Conservation (phyloP, 495 filamentous ascomycete genomes). For the Aspergillus olivimuriae region DNA sequence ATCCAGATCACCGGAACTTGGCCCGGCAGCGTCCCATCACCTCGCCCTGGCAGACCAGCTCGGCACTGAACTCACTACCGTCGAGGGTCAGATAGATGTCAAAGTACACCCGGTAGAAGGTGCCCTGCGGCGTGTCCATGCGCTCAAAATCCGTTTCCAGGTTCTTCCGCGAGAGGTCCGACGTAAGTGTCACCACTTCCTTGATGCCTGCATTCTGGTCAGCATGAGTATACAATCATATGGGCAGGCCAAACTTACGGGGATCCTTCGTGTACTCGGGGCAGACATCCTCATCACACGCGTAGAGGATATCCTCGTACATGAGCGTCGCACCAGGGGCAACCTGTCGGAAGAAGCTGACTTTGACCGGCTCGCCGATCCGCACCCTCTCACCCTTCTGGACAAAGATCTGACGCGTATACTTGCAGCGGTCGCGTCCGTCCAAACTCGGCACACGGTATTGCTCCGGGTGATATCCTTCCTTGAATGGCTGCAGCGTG, state of each 20-base stretch:
- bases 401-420: conserved; percentile 96
- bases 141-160: conserved; percentile 98
- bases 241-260: conserved; percentile 56
- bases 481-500: conserved; percentile 96
- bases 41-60: conserved; percentile 96
- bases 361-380: conserved; percentile 98
- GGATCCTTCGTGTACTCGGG: conserved; percentile 99
- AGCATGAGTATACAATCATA: neutral
- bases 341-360: conserved; percentile 97
- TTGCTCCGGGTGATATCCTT: conserved; percentile 95
- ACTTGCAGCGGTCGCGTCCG: conserved; percentile 97
- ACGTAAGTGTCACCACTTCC: conserved; percentile 96
- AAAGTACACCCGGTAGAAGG: conserved; percentile 85
- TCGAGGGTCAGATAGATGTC: conserved; percentile 91
- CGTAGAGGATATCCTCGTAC: conserved; percentile 98
- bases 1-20: conserved; percentile 54
- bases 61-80: conserved; percentile 95
- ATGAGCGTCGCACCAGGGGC: conserved; percentile 95
- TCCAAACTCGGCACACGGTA: conserved; percentile 96
- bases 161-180: conserved; percentile 94
- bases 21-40: conserved; percentile 96
- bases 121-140: conserved; percentile 98
- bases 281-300: conserved; percentile 96
- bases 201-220: conserved; percentile 70
- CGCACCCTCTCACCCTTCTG: conserved; percentile 98